A percentile compares a stretch with the other conserved stretches of the same genome.
These are phyloP conservation scores for Colletotrichum sp. DNA, from an alignment of 2,329 filamentous ascomycete species.

Conservation along the genomic window DNA sequence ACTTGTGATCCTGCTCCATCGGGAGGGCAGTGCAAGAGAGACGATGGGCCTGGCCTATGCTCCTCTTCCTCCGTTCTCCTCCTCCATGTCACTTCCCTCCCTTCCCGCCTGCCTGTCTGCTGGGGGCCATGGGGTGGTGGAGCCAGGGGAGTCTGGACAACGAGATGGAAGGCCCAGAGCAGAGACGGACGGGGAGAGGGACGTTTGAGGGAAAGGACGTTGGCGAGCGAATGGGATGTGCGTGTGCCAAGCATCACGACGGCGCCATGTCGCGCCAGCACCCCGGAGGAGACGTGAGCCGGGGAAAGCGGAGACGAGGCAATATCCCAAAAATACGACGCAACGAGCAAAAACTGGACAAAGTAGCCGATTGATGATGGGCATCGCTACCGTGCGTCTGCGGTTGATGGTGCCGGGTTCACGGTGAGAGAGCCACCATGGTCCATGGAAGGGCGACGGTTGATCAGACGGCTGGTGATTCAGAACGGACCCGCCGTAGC, in stretches of 20 bases:
- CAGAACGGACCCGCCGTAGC: constrained; percentile 10
- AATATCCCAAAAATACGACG: constrained; percentile 7
- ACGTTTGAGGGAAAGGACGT: not conserved
- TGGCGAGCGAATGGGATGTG: not conserved
- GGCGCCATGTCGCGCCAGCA: constrained; percentile 15
- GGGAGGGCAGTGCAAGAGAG: constrained; percentile 10
- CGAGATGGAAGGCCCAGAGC: not conserved
- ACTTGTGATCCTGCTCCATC: constrained; percentile 7
- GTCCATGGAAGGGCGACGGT: not conserved
- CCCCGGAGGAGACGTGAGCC: constrained; percentile 12
- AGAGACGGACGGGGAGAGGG: not conserved
- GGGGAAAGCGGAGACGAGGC: constrained; percentile 3
- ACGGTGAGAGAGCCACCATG: not conserved
- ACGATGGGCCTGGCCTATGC: not conserved
- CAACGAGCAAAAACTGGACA: not conserved
- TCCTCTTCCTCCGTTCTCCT: not conserved
- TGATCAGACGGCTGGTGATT: constrained; percentile 21
- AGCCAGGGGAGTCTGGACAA: not conserved
- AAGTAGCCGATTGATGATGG: constrained; percentile 11
- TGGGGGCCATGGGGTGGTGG: not conserved
- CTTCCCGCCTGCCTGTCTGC: not conserved
- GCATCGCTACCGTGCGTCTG: constrained; percentile 6
- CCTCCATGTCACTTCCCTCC: not conserved
- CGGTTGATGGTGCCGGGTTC: constrained; percentile 7
- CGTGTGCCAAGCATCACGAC: constrained; percentile 15